These are phyloP conservation scores for Candida peoriensis DNA, from an alignment of 805 yeast species.

Conservation along the genomic window DNA sequence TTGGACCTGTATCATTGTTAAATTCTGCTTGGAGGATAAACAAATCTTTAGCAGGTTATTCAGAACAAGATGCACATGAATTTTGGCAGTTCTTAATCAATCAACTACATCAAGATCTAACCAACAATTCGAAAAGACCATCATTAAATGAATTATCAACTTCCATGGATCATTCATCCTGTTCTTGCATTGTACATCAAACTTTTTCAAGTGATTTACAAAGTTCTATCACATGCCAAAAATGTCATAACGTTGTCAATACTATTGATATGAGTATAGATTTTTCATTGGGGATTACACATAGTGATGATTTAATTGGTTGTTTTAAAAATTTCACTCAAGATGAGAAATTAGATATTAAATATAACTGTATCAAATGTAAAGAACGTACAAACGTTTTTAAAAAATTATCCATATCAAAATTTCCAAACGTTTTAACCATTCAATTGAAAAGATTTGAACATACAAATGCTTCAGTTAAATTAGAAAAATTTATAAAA, in stretches of 20 bases:
- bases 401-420: conserved; percentile 65
- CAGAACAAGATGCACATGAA: conserved; percentile 98
- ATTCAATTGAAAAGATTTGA: conserved; percentile 75
- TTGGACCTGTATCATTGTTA: conserved; percentile 75
- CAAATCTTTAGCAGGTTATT: conserved; percentile 85
- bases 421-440: conserved; percentile 71
- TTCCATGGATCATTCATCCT: conserved; percentile 24
- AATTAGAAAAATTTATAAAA: conserved; percentile 68
- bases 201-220: conserved; percentile 81
- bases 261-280: conserved; percentile 90
- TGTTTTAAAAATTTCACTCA: conserved; percentile 76
- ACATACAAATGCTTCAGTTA: conserved; percentile 38
- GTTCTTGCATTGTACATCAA: conserved; percentile 78
- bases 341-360: conserved; percentile 69
- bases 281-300: conserved; percentile 68
- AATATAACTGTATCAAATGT: conserved; percentile 69
- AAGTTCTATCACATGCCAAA: conserved; percentile 69
- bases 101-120: conserved; percentile 58
- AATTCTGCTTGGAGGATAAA: conserved; percentile 87
- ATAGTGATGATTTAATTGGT: conserved; percentile 41
- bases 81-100: conserved; percentile 89
- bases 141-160: conserved; percentile 4
- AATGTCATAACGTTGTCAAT: conserved; percentile 50
- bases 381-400: conserved; percentile 55
- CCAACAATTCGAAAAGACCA: conserved; percentile 12